Percentiles rank a stretch among this genome's conserved stretches.
Conservation (phyloP, 768 basidiomycete genomes). For the Kwoniella bestiolae region DNA sequence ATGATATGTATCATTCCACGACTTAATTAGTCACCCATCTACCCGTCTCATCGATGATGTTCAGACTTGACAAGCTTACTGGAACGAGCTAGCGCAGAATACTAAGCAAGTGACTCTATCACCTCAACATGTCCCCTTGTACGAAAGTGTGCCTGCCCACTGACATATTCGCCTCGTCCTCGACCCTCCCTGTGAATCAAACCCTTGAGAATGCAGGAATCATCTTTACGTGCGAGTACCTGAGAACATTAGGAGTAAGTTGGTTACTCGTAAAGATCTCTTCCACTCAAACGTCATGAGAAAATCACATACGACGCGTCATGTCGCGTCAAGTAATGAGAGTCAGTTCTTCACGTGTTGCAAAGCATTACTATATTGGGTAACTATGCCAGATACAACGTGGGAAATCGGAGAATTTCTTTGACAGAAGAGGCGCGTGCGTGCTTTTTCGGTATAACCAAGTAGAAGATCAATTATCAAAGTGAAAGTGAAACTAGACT, state of each 20-base stretch:
- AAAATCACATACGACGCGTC: slow-evolving; percentile 2
- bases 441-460: slow-evolving; percentile 13
- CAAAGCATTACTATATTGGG: background rate
- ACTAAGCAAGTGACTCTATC: no score
- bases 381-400: background rate
- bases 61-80: no score
- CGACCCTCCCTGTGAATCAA: no score
- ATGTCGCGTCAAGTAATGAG: background rate
- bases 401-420: slow-evolving; percentile 8
- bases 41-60: no score
- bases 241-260: slow-evolving; percentile 6
- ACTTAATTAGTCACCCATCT: no score
- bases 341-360: background rate
- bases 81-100: no score
- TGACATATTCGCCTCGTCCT: no score
- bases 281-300: background rate
- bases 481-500: background rate
- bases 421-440: slow-evolving; percentile 20
- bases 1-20: no score
- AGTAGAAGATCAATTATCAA: background rate
- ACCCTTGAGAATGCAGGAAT: no score
- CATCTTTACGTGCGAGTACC: slow-evolving; percentile 5
- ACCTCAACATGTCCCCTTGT: no score
- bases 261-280: no score
- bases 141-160: no score